A percentile compares a stretch with the other conserved stretches of the same genome.
Evolutionary conservation across 345 rosid genomes (phyloP).

Genomic region (Moringa oleifera): DNA sequence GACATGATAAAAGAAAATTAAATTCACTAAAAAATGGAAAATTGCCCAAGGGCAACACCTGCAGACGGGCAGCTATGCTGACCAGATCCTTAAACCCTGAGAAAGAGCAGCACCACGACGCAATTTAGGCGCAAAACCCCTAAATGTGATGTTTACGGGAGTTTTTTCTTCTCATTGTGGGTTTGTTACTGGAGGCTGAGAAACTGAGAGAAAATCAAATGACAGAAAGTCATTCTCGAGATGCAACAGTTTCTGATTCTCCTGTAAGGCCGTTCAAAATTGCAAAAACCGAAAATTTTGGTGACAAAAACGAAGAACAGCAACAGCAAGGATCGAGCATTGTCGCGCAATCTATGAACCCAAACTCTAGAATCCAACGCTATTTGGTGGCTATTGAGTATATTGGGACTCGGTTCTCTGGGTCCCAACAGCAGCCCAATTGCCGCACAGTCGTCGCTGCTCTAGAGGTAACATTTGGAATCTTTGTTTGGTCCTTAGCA

Average conservation of each 20-base stretch:
- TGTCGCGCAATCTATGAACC: slow-evolving; percentile 32
- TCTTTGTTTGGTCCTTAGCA: too few relatives aligned
- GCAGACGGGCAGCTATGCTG: too few relatives aligned
- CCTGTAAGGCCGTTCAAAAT: slow-evolving; percentile 40
- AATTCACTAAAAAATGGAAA: too few relatives aligned
- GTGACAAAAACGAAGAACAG: slow-evolving; percentile 28
- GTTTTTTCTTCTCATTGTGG: too few relatives aligned
- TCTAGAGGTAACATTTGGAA: slow-evolving; percentile 50
- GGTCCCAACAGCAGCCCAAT: slow-evolving; percentile 74
- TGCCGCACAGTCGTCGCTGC: slow-evolving; percentile 76
- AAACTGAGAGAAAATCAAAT: slow-evolving; percentile 16
- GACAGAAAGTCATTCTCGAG: slow-evolving; percentile 36
- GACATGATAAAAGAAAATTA: too few relatives aligned
- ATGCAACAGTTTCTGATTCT: slow-evolving; percentile 17
- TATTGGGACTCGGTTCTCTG: slow-evolving; percentile 78
- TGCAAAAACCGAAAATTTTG: slow-evolving; percentile 33
- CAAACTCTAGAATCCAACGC: slow-evolving; percentile 60
- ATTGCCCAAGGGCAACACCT: too few relatives aligned
- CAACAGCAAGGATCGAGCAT: slow-evolving; percentile 19
- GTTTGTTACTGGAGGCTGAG: slow-evolving; percentile 6
- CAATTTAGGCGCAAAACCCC: too few relatives aligned
- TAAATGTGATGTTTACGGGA: too few relatives aligned
- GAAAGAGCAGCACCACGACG: too few relatives aligned
- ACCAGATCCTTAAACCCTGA: too few relatives aligned
- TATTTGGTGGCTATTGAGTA: slow-evolving; percentile 85